These are phyloP conservation scores for Thelonectria discophora DNA, from an alignment of 2,329 filamentous ascomycete species.

Conservation along the genomic window DNA sequence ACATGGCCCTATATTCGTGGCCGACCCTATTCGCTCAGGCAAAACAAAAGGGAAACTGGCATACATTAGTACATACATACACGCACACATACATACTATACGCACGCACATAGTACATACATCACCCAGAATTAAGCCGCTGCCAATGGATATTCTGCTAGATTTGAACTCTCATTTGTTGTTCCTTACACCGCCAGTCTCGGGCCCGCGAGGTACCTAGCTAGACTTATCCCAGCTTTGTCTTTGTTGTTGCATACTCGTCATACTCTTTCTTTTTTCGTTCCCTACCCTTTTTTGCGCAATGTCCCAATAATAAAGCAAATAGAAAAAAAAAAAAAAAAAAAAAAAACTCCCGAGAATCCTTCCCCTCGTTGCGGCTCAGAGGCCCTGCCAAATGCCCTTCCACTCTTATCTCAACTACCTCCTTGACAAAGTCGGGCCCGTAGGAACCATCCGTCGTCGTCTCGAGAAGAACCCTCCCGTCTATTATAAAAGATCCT, in stretches of 20 bases:
- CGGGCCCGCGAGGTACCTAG: slow-evolving; percentile 37
- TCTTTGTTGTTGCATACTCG: slow-evolving; percentile 7
- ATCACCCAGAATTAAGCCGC: slow-evolving; percentile 16
- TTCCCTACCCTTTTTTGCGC: slow-evolving; percentile 10
- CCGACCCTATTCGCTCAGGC: no score
- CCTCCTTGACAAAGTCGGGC: no score
- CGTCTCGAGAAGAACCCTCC: neutral
- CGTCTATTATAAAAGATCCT: neutral
- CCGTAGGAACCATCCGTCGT: no score
- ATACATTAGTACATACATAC: no score
- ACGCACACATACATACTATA: neutral
- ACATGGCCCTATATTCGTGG: no score
- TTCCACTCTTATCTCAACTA: no score
- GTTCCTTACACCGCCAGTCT: slow-evolving; percentile 38
- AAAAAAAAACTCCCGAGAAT: neutral
- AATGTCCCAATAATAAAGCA: slow-evolving; percentile 11
- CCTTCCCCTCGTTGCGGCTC: no score
- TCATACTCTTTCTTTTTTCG: slow-evolving; percentile 7
- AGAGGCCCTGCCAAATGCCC: no score
- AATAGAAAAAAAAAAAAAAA: neutral
- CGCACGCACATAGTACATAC: neutral
- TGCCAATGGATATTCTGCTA: slow-evolving; percentile 23
- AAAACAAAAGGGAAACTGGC: no score
- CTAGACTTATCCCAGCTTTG: slow-evolving; percentile 26
- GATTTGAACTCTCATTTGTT: slow-evolving; percentile 15